Evolutionary conservation across 495 filamentous ascomycete species (phyloP), one percentile per base, ranked within the genome.

Genomic region (Neurospora hispaniola): DNA sequence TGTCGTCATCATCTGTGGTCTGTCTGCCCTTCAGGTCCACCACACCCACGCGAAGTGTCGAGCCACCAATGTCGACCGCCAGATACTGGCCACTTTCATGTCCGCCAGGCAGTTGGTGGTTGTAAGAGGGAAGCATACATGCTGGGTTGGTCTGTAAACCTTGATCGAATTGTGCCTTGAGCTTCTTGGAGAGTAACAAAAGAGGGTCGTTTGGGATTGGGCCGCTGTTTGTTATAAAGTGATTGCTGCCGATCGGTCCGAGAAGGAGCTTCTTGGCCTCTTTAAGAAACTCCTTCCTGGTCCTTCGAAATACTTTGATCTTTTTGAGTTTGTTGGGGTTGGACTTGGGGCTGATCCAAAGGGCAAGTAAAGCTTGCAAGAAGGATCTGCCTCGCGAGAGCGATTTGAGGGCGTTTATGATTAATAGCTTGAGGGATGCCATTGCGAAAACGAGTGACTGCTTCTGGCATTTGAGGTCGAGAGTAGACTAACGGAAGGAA

Each of bases 1-100:
- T 81, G 75, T 81, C 80, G 18, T 70, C 72, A 14, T 38, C 35
- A 38, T 38, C 35, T 38, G 35, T 38, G 4, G 74, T 42, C 72
- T 80, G 71, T 83, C 84, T 7, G 41, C 78, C 72, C 71, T 88
- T 80, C 75, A 96, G 82, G 72, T 94, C 89, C 71, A 95, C 90
- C 75, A 95, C 85, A 11, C 90, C 92, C 20, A 94, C 92, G 68
- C 93, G 87, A 69, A 96, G 82, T 44, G 93, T 96, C 71, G 91
- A 94, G 4, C 93, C 93, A 43, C 93, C 93, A 16, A 90, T 85
- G 76, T 90, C 88, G 16, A 89, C 83, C 38, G 87, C 86, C 62
- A 90, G 81, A 74, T 83, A 89, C 71, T 82, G 83, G 46, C 93
- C 93, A 5, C 82, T 85, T 78, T 96, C 93, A 69, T 88, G 80